Conservation (phyloP, 2,329 filamentous ascomycete species). For the Cryphonectria radicalis region DNA sequence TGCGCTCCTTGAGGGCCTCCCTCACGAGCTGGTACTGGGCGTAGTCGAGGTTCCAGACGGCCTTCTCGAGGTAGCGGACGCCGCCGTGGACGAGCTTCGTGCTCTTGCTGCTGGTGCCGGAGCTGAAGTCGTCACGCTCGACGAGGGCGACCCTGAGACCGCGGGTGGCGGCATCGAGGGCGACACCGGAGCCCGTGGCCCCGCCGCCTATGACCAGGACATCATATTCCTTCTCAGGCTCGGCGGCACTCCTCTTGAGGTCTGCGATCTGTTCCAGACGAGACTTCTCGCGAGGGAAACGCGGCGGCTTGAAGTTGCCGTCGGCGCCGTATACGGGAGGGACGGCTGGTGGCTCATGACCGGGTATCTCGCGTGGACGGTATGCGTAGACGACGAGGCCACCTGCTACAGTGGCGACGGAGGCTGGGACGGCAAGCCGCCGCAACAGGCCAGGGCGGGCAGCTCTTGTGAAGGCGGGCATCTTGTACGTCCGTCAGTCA, state of each 20-base stretch:
- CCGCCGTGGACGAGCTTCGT: conserved; percentile 87
- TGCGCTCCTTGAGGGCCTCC: conserved; percentile 80
- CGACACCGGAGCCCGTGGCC: conserved; percentile 79
- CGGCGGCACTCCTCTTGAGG: conserved; percentile 53
- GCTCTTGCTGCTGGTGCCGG: conserved; percentile 83
- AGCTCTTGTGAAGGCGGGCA: conserved; percentile 33
- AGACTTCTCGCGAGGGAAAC: conserved; percentile 66
- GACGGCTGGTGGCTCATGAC: conserved; percentile 68
- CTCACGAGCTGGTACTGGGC: conserved; percentile 80
- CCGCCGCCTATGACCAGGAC: conserved; percentile 79
- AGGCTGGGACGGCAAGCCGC: conserved; percentile 49
- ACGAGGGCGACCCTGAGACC: conserved; percentile 80
- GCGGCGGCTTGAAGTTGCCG: conserved; percentile 68
- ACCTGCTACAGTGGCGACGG: conserved; percentile 47
- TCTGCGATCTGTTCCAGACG: conserved; percentile 68
- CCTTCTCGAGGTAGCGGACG: conserved; percentile 85
- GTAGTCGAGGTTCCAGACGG: conserved; percentile 83
- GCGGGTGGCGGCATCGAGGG: conserved; percentile 78
- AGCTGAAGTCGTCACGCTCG: conserved; percentile 81
- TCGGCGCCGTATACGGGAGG: conserved; percentile 71
- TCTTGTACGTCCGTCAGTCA: background rate
- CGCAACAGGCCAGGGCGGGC: conserved; percentile 41
- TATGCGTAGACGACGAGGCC: conserved; percentile 58
- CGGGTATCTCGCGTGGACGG: conserved; percentile 73
- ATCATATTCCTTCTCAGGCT: conserved; percentile 67